Evolutionary conservation across 2,329 filamentous ascomycete genomes (phyloP), one percentile per base, ranked within the genome.

Genomic region (Magnaporthales sp.): DNA sequence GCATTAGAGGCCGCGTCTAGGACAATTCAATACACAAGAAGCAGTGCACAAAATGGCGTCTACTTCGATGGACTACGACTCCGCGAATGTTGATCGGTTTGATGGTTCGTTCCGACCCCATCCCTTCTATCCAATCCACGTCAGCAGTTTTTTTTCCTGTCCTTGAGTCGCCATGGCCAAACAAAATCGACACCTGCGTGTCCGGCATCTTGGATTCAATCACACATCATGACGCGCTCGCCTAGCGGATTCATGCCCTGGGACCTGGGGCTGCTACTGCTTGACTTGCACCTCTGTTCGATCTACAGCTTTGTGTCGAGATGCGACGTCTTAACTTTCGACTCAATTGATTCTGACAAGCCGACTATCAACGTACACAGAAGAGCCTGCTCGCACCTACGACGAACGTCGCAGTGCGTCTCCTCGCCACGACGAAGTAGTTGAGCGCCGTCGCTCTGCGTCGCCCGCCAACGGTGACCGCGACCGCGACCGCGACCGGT

Each of bases 11-110:
- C 56, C 56, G 56, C 56, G 56, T 27, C 56, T 24, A 24, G 56
- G 24, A 27, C 56, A 27, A 27, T 13, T 60, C 56, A 60, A 26
- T 27, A 24, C 56, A 27, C 24, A 29, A 26, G 56, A 29, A 27
- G n/a, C 56, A 60, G 10, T 7, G 65, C 61, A 63, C 38, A 72
- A 68, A 56, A 88, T 88, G 85, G 85, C 85, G 67, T 87, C 86
- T 70, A 86, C 85, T 58, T 84, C 86, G 71, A 90, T 90, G 87
- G 87, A 90, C 75, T 90, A 90, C 77, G 87, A 90, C 77, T 85
- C 84, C 75, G 85, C 86, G 70, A 88, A 87, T 73, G 86, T 86
- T 74, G 85, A 88, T 77, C 86, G 84, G 69, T 89, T 88, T 71
- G 87, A 89, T 74, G 87, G 87, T 89, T 79, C 72, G 81, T 73